phyloP scores from a whole-genome alignment of 2,329 filamentous ascomycete species.

The Parastagonospora nodorum region DNA sequence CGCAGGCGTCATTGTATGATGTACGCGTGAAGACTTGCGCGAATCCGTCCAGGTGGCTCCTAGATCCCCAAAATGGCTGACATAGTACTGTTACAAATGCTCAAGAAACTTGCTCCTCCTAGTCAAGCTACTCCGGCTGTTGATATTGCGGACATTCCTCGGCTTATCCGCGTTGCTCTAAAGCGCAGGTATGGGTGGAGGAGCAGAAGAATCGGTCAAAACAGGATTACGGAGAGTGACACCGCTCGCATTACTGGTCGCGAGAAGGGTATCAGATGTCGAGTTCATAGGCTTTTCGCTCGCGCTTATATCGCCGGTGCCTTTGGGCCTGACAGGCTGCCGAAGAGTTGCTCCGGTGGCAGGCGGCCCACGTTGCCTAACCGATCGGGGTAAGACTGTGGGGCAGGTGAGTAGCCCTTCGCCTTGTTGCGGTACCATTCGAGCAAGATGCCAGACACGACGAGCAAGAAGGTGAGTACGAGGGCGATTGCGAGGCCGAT shows the following conservation, averaged over 20 bases:
- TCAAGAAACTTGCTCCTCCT: not conserved
- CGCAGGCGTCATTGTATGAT: not conserved
- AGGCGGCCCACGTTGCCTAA: slow-evolving; percentile 56
- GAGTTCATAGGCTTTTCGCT: not conserved
- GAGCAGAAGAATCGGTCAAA: not conserved
- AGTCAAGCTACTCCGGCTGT: not conserved
- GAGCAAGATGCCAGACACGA: slow-evolving; percentile 73
- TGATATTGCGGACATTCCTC: not conserved
- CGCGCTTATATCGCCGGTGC: slow-evolving; percentile 38
- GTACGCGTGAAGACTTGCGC: not conserved
- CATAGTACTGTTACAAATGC: not conserved
- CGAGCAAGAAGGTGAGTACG: slow-evolving; percentile 75
- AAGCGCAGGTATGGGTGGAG: not conserved
- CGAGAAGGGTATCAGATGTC: not conserved
- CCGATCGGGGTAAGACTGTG: slow-evolving; percentile 59
- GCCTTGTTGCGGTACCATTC: slow-evolving; percentile 77
- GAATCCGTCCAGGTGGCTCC: not conserved
- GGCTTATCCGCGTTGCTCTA: not conserved
- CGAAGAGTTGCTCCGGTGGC: slow-evolving; percentile 53
- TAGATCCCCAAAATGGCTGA: too few species aligned
- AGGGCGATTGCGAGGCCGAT: slow-evolving; percentile 81
- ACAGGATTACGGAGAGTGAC: not conserved
- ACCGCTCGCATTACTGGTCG: not conserved
- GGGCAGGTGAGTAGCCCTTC: slow-evolving; percentile 80
- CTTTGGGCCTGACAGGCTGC: slow-evolving; percentile 39